Conservation (phyloP, 2,329 filamentous ascomycete genomes). For the Parasarocladium wereldwijsianum region DNA sequence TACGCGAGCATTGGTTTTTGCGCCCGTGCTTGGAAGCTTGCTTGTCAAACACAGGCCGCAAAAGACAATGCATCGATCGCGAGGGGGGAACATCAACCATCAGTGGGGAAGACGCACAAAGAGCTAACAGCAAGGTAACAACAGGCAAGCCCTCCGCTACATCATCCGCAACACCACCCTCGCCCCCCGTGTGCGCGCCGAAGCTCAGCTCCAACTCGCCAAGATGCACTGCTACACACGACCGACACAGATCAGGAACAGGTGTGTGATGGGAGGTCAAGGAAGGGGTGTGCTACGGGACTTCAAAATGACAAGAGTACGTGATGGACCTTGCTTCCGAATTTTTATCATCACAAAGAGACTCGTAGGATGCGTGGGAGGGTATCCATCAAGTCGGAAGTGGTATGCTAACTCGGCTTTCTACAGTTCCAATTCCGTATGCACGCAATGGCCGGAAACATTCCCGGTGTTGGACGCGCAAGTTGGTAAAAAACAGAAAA, state of each 20-base stretch:
- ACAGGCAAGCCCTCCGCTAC: slow-evolving; percentile 82
- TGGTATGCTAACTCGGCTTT: slow-evolving; percentile 13
- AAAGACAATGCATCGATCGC: too few relatives aligned
- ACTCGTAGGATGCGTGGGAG: too few relatives aligned
- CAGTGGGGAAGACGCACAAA: neutral
- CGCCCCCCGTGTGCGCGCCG: slow-evolving; percentile 64
- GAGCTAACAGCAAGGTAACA: slow-evolving; percentile 2
- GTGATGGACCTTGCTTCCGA: slow-evolving; percentile 20
- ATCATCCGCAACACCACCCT: slow-evolving; percentile 87
- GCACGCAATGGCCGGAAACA: slow-evolving; percentile 68
- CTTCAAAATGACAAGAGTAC: slow-evolving; percentile 81
- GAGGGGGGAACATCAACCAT: too few relatives aligned
- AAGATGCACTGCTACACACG: slow-evolving; percentile 96
- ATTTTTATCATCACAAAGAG: too few relatives aligned
- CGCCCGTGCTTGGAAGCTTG: neutral
- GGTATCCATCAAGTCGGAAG: too few relatives aligned
- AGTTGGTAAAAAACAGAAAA: slow-evolving; percentile 83
- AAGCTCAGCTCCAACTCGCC: slow-evolving; percentile 82
- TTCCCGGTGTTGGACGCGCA: slow-evolving; percentile 90
- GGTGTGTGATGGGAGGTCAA: slow-evolving; percentile 86
- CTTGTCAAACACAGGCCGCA: too few relatives aligned
- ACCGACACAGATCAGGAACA: slow-evolving; percentile 83
- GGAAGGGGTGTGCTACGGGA: slow-evolving; percentile 80
- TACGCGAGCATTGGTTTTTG: neutral
- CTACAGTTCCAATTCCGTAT: slow-evolving; percentile 79